Percentiles rank a stretch among this genome's conserved stretches.
Conservation (phyloP, 1,139 yeast genomes). For the Williopsis jadinii region DNA sequence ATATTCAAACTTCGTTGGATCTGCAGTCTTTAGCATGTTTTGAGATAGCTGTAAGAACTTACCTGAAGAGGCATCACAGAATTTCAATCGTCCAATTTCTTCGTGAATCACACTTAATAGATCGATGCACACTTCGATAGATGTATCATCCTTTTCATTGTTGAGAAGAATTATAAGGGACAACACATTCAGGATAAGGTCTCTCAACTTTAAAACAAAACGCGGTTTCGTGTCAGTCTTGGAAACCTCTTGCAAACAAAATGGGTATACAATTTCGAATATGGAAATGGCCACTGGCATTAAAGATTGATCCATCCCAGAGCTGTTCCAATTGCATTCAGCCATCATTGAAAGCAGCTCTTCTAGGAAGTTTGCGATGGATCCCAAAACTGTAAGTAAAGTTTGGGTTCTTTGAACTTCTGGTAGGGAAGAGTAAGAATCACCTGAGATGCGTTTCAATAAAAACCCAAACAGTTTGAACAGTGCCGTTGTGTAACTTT, state of each 20-base stretch:
- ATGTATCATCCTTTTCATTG: background rate
- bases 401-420: slow-evolving; percentile 23
- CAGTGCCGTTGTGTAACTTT: slow-evolving; percentile 47
- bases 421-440: slow-evolving; percentile 15
- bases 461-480: slow-evolving; percentile 41
- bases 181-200: slow-evolving; percentile 6
- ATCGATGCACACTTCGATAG: slow-evolving; percentile 21
- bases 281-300: slow-evolving; percentile 4
- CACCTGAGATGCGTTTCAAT: slow-evolving; percentile 30
- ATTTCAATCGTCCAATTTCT: slow-evolving; percentile 59
- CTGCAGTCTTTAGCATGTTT: slow-evolving; percentile 39
- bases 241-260: slow-evolving; percentile 7
- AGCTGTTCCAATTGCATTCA: slow-evolving; percentile 17
- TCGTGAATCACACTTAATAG: slow-evolving; percentile 59
- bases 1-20: slow-evolving; percentile 40
- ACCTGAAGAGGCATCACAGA: slow-evolving; percentile 65
- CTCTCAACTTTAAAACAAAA: slow-evolving; percentile 5
- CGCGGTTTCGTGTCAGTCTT: slow-evolving; percentile 4
- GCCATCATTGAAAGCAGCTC: slow-evolving; percentile 19
- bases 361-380: slow-evolving; percentile 36
- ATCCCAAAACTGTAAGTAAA: slow-evolving; percentile 37
- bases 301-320: background rate
- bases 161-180: slow-evolving; percentile 1
- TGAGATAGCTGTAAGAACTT: slow-evolving; percentile 56
- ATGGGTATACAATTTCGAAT: slow-evolving; percentile 35